Evolutionary conservation across 2,329 filamentous ascomycete genomes (phyloP), one percentile per base, ranked within the genome.

Genomic region (Aspergillus sp.): DNA sequence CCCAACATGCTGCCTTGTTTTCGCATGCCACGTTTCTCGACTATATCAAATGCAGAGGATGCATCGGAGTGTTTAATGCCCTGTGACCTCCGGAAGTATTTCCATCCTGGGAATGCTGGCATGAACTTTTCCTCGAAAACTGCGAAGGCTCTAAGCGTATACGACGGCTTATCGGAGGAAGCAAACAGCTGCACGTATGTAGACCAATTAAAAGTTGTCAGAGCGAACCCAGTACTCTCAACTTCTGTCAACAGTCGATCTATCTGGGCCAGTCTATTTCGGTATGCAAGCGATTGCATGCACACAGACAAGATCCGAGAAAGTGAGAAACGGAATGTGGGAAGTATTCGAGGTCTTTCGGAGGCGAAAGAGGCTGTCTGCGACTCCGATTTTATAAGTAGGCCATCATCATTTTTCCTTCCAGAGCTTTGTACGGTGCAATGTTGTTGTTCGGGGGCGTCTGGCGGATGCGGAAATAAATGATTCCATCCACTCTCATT

Each of bases 171-270:
- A 46, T 82, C 81, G 54, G 86, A 79, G 13, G 80, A 77, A 22
- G 86, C 84, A 27, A 97, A 84, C 51, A 82, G 75, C 66, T 89
- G 85, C 55, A 96, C 82, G 62, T 90, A 87, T 51, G 83, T 80
- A 70, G 96, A 95, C 91, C 91, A 96, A 64, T 90, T 92, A 66
- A 82, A 83, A 70, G 84, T 87, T 68, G 91, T 88, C 57, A 97
- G 75, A 27, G 79, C 77, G 77, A 93, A 97, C 11, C 93, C 93
- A 41, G 82, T 80, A 1, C 72, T 70, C 8, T 84, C 77, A 11
- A 93, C 77, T n/a, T 82, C 73, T 20, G 79, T 72, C 27, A 92
- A 72, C 15, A 83, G 74, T 7, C 75, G 58, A 5, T 79, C 69
- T 12, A 90, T 76, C 19, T 78, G 80, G 11, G 74, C 69, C 6